Evolutionary conservation across 768 basidiomycete genomes (phyloP), one percentile per base, ranked within the genome.

Genomic region (Guyanaporus albipodus): DNA sequence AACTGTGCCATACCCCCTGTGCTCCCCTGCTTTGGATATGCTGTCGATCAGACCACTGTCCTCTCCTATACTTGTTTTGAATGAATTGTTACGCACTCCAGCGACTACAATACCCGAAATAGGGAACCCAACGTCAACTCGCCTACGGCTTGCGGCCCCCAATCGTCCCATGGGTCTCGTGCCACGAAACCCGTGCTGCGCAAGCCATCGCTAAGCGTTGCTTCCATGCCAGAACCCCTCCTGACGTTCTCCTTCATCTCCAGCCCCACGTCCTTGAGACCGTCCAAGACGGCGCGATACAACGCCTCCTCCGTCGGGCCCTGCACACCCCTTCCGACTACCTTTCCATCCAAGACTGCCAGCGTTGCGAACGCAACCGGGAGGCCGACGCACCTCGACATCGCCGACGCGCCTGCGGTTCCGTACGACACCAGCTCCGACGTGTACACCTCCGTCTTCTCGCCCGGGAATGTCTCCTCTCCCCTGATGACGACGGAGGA

Each of bases 371-470:
- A 79, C 1, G 88, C 93, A 7, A 94, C 80, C 0, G 93, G 93
- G 36, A 93, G 67, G 4, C 92, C 92, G 15, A 96, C 93, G 3
- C 87, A 90, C 24, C 82, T 73, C n/a, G 91, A 80, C 93, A 96
- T 96, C 5, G 93, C 93, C 0, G 87, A 86, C 3, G 75, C 77
- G 1, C 58, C 61, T 7, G 68, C 52, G 17, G 71, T 75, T 2
- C 84, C 91, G 54, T 85, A 85, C 26, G 75, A 67, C 19, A 84
- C 70, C 12, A 92, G 63, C 19, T 78, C 75, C 8, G 88, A 87
- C 10, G 80, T 83, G 53, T 91, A 77, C 26, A 80, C 74, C 53
- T 82, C 73, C 54, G 75, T 71, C 29, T n/a, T n/a, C n/a, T 64
- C 47, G 6, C 28, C 44, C 6, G 42, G 26, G 9, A 31, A 23